These are phyloP conservation scores for Vitis cinerea DNA, from an alignment of 164 flowering plant species.

Conservation along the genomic window DNA sequence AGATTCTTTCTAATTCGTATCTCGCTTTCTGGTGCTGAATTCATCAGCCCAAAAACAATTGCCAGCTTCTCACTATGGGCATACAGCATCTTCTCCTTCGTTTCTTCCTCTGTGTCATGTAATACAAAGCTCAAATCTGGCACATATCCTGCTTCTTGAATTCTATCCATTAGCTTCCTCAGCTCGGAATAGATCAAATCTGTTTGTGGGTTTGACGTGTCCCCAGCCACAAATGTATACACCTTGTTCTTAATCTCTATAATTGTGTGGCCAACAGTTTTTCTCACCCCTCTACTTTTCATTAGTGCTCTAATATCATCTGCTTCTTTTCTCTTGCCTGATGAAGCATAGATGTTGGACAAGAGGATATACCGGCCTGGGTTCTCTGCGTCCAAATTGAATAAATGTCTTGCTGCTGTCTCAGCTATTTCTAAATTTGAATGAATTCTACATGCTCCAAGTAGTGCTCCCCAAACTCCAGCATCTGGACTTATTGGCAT, in stretches of 20 bases:
- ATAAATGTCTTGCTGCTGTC: slow-evolving; percentile 18
- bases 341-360: slow-evolving; percentile 32
- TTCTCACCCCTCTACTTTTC: slow-evolving; percentile 28
- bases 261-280: slow-evolving; percentile 27
- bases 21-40: slow-evolving; percentile 10
- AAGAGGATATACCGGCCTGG: slow-evolving; percentile 33
- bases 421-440: slow-evolving; percentile 29
- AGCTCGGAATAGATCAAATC: slow-evolving; percentile 20
- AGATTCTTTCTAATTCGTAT: slow-evolving; percentile 29
- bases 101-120: slow-evolving; percentile 35
- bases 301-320: slow-evolving; percentile 25
- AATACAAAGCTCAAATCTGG: slow-evolving; percentile 28
- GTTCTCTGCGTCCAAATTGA: slow-evolving; percentile 27
- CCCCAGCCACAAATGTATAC: slow-evolving; percentile 26
- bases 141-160: slow-evolving; percentile 21
- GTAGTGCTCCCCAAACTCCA: slow-evolving; percentile 41
- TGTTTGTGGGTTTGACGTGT: slow-evolving; percentile 17
- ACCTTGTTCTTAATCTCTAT: slow-evolving; percentile 24
- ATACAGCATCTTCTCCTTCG: slow-evolving; percentile 30
- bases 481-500: slow-evolving; percentile 36
- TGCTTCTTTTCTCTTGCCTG: slow-evolving; percentile 31
- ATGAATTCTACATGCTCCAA: slow-evolving; percentile 42
- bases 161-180: slow-evolving; percentile 17
- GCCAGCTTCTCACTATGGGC: slow-evolving; percentile 39
- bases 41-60: slow-evolving; percentile 33